Evolutionary conservation across 306 rosid species (phyloP), one percentile per base, ranked within the genome.

Genomic region (Cucurbita argyrosperma): DNA sequence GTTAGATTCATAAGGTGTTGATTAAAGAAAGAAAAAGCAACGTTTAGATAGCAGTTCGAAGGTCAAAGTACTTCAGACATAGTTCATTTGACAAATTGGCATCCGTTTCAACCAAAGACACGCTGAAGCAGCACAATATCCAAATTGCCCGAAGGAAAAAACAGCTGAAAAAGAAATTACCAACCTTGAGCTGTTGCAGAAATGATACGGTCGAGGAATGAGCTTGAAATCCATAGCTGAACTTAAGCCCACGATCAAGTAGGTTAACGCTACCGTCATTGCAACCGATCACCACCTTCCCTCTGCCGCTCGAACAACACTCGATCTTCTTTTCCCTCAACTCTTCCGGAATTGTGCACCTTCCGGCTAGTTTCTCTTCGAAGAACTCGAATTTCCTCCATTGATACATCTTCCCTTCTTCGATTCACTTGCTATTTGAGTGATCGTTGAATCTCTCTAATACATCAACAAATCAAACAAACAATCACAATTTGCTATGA

Each of bases 371-470:
- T 78, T 94, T 94, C 77, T 90, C 96, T 82, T 94, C 99, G 60
- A 94, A 94, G 77, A 94, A 94, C 78, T 91, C 97, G 86, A 94
- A 94, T 85, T 94, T 94, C 81, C 99, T 76, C 99, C 96, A 91
- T 84, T 94, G 99, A 79, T 94, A 94, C 99, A 94, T 87, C 68
- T 63, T 75, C 46, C 37, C 11, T 39, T 19, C 19, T 10, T 66
- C 6, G 50, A 40, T 40, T 64, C 74, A 30, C 74, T 70, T 5
- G 60, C 10, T 0, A 47, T 13, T 55, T 6, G 7, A 42, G 9
- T 18, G 47, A 53, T 39, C 50, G 0, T 23, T 7, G 4, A 42
- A 18, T 46, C 4, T 30, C 30, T 30, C 47, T 5, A 8, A 50
- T 46, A 51, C 45, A 70, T 51, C 26, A 8, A 50, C 4, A 39